These are phyloP conservation scores for Adansonia grandidieri DNA, from an alignment of 441 rosid species.

Conservation along the genomic window DNA sequence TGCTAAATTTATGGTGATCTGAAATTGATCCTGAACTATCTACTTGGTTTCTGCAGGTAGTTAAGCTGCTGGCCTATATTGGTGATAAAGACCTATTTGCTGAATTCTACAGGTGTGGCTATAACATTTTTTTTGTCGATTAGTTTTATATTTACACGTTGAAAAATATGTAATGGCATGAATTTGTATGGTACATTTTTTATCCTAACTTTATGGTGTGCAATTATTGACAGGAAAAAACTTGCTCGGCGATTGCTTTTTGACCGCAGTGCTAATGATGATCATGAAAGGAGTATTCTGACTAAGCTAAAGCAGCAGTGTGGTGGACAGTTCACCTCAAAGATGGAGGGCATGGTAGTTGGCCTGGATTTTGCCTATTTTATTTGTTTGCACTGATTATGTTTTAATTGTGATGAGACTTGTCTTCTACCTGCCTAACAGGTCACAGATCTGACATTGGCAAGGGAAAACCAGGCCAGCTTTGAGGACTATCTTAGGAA, in stretches of 20 bases:
- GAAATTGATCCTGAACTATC: slow-evolving; percentile 19
- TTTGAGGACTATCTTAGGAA: slow-evolving; percentile 75
- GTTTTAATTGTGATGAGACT: background rate
- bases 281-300: slow-evolving; percentile 88
- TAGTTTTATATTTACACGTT: background rate
- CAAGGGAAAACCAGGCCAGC: slow-evolving; percentile 78
- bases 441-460: slow-evolving; percentile 94
- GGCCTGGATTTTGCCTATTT: background rate
- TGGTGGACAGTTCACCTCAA: slow-evolving; percentile 93
- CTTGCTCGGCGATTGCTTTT: slow-evolving; percentile 89
- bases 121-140: too few species aligned
- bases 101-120: slow-evolving; percentile 79
- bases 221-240: slow-evolving; percentile 67
- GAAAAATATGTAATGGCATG: background rate
- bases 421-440: slow-evolving; percentile 33
- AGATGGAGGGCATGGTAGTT: slow-evolving; percentile 99
- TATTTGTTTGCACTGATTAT: background rate
- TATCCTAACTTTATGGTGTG: background rate
- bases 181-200: background rate
- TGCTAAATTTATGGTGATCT: background rate
- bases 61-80: slow-evolving; percentile 70
- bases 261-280: slow-evolving; percentile 91
- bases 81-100: slow-evolving; percentile 93
- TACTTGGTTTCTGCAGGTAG: slow-evolving; percentile 56
- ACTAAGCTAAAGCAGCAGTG: slow-evolving; percentile 94